These are phyloP conservation scores for Aquilaria yunnanensis DNA, from an alignment of 345 rosid genomes.

Conservation along the genomic window DNA sequence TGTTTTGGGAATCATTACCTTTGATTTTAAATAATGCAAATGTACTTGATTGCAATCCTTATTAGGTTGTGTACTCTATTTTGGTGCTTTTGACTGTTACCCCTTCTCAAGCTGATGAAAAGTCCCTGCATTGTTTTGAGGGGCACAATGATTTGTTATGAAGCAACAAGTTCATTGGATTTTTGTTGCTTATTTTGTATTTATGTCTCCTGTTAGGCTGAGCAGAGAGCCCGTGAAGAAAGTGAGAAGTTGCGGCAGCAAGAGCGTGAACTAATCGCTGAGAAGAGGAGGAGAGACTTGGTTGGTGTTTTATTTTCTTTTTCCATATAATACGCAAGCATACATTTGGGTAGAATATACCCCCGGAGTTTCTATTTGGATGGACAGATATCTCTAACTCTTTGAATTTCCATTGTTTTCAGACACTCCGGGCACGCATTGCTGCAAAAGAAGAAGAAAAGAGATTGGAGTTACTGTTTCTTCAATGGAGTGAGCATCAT, in stretches of 20 bases:
- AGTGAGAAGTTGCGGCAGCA: conserved; percentile 86
- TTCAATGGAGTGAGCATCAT: conserved; percentile 94
- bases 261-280: conserved; percentile 77
- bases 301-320: conserved; percentile 34
- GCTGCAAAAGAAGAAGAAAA: conserved; percentile 96
- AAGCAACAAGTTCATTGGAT: neutral
- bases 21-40: too few species aligned
- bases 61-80: too few species aligned
- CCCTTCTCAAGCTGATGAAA: neutral
- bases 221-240: conserved; percentile 86
- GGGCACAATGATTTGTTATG: neutral
- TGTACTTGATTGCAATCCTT: too few species aligned
- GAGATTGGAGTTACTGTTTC: conserved; percentile 91
- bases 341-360: too few species aligned
- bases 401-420: conserved; percentile 3
- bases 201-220: conserved; percentile 47
- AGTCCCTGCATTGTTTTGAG: neutral
- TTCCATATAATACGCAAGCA: neutral
- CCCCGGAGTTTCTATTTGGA: too few species aligned
- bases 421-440: conserved; percentile 92
- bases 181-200: neutral
- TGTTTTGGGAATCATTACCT: too few species aligned
- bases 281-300: conserved; percentile 87
- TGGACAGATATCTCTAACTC: too few species aligned
- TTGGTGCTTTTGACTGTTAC: too few species aligned